phyloP scores from a whole-genome alignment of 257 asterid genomes.

The Solanum appendiculatum region DNA sequence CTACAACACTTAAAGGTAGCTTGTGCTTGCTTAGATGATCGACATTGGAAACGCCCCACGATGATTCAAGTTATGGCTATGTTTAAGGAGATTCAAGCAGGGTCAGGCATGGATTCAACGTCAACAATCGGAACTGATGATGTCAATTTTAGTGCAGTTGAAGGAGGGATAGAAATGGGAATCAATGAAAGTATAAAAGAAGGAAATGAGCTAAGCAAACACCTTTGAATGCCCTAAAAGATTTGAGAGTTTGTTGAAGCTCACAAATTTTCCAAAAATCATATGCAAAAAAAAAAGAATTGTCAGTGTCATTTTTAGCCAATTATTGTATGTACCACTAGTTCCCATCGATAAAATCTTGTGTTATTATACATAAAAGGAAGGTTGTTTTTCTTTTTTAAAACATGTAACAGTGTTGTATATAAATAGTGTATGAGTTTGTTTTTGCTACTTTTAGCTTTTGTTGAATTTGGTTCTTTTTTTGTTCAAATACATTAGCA shows the following conservation, averaged over 20 bases:
- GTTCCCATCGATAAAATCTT: slow-evolving; percentile 18
- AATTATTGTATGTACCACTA: slow-evolving; percentile 45
- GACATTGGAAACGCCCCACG: slow-evolving; percentile 75
- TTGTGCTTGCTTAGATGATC: slow-evolving; percentile 69
- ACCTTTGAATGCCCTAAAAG: slow-evolving; percentile 31
- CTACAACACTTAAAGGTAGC: slow-evolving; percentile 70
- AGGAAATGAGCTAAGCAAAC: slow-evolving; percentile 64
- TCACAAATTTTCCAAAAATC: background rate
- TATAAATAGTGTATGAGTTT: slow-evolving; percentile 55
- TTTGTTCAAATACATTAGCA: slow-evolving; percentile 5
- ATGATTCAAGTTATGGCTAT: slow-evolving; percentile 78
- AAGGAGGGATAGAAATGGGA: slow-evolving; percentile 72
- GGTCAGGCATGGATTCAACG: slow-evolving; percentile 48
- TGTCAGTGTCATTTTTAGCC: slow-evolving; percentile 10
- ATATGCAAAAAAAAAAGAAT: background rate
- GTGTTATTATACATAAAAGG: slow-evolving; percentile 37
- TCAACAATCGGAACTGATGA: slow-evolving; percentile 45
- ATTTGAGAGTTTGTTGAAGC: background rate
- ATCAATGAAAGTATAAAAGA: slow-evolving; percentile 78
- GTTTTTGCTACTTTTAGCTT: slow-evolving; percentile 7
- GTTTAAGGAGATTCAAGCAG: slow-evolving; percentile 87
- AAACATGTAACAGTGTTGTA: slow-evolving; percentile 71
- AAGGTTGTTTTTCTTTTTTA: background rate
- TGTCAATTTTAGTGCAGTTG: slow-evolving; percentile 28
- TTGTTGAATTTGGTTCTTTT: background rate